Conservation (phyloP, 768 basidiomycete species). For the Suillus hirtellus region DNA sequence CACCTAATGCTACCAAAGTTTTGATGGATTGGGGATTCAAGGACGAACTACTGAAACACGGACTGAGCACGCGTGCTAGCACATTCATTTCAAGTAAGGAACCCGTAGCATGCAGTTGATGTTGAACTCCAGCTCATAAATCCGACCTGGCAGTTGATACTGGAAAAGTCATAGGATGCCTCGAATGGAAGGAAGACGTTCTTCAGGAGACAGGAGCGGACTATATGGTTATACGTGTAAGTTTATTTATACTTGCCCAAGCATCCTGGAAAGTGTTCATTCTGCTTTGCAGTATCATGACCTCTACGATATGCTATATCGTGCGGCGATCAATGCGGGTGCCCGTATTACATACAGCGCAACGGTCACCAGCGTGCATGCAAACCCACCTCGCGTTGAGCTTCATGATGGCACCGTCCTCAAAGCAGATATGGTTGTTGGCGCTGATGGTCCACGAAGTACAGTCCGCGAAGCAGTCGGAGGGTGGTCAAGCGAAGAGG, state of each 20-base stretch:
- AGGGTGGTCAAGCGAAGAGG: constrained; percentile 31
- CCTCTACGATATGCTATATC: constrained; percentile 49
- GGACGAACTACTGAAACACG: constrained; percentile 41
- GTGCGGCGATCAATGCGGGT: constrained; percentile 48
- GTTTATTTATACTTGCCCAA: not conserved
- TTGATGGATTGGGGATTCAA: constrained; percentile 58
- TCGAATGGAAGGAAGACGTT: constrained; percentile 51
- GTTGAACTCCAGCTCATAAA: not conserved
- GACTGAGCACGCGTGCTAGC: constrained; percentile 25
- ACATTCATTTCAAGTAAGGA: constrained; percentile 27
- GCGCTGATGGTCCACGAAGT: constrained; percentile 61
- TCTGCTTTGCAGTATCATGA: constrained; percentile 48
- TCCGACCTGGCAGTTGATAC: constrained; percentile 37
- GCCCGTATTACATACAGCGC: constrained; percentile 51
- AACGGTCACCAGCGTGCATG: constrained; percentile 35
- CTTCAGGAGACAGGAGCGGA: constrained; percentile 54
- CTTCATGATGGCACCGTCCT: constrained; percentile 47
- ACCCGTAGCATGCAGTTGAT: not conserved
- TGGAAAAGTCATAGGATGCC: constrained; percentile 45
- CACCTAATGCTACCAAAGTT: constrained; percentile 61
- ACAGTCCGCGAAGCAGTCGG: constrained; percentile 38
- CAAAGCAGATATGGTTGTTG: constrained; percentile 55
- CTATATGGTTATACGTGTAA: constrained; percentile 53
- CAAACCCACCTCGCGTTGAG: constrained; percentile 34
- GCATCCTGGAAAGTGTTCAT: constrained; percentile 6